Conservation (phyloP, 2,329 filamentous ascomycete genomes). For the Leptosphaerulina australis region DNA sequence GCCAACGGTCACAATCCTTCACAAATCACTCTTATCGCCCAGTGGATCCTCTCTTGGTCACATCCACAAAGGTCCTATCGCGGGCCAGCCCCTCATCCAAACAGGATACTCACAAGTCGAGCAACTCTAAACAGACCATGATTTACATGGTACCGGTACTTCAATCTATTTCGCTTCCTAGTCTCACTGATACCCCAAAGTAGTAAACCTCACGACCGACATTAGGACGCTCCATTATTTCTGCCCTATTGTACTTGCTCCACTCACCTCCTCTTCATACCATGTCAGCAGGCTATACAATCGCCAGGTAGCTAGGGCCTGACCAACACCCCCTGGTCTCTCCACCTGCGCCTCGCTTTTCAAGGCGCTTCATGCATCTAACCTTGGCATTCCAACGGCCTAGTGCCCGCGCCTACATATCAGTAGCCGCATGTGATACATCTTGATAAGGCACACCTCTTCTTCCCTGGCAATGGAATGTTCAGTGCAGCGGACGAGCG, state of each 20-base stretch:
- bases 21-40: neutral
- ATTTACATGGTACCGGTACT: neutral
- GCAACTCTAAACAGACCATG: neutral
- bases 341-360: constrained; percentile 15
- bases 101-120: neutral
- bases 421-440: constrained; percentile 10
- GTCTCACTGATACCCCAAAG: constrained; percentile 4
- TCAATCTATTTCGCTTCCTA: neutral
- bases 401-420: constrained; percentile 17
- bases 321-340: constrained; percentile 1
- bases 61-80: constrained; percentile 4
- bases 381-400: neutral
- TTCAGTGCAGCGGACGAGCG: constrained; percentile 8
- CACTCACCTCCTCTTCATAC: constrained; percentile 3
- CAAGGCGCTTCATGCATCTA: neutral
- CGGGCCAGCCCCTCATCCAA: neutral
- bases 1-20: neutral
- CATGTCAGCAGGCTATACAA: neutral
- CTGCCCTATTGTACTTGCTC: constrained; percentile 4
- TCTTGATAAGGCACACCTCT: constrained; percentile 1
- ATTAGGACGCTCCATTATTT: constrained; percentile 2
- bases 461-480: neutral
- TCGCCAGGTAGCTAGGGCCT: neutral
- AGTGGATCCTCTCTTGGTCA: neutral
- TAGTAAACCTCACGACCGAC: constrained; percentile 13